Evolutionary conservation across 352 stramenopile genomes (phyloP).

Genomic region (Globisporangium orthogonon): DNA sequence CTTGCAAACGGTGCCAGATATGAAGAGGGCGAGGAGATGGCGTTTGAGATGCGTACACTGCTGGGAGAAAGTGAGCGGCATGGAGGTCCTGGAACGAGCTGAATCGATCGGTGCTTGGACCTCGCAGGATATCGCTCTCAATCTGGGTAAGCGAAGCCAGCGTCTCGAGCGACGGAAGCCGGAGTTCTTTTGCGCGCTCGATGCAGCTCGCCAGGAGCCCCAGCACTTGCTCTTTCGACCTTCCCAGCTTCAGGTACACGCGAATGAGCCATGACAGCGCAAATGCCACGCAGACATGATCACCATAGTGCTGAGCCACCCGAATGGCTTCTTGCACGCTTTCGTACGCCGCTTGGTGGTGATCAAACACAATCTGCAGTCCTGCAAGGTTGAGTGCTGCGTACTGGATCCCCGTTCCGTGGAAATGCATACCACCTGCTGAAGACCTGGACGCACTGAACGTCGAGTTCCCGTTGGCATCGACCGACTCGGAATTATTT

Average conservation of each 20-base stretch:
- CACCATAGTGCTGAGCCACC: slow-evolving; percentile 89
- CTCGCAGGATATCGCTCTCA: slow-evolving; percentile 41
- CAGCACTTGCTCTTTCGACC: slow-evolving; percentile 40
- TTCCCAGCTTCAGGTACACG: slow-evolving; percentile 55
- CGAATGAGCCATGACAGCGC: slow-evolving; percentile 85
- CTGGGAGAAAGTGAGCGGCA: slow-evolving; percentile 22
- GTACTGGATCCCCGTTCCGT: slow-evolving; percentile 83
- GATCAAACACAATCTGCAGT: slow-evolving; percentile 83
- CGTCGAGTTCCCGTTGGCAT: background rate
- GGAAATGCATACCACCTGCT: slow-evolving; percentile 31
- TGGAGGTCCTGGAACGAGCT: background rate
- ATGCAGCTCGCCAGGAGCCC: slow-evolving; percentile 45
- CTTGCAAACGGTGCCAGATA: slow-evolving; percentile 34
- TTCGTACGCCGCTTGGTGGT: slow-evolving; percentile 65
- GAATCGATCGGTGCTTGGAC: slow-evolving; percentile 4
- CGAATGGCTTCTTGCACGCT: slow-evolving; percentile 90
- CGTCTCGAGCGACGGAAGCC: slow-evolving; percentile 42
- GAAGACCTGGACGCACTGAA: slow-evolving; percentile 4
- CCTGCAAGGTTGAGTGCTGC: slow-evolving; percentile 86
- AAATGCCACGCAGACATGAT: slow-evolving; percentile 91
- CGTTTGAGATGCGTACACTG: slow-evolving; percentile 21
- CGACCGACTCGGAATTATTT: background rate
- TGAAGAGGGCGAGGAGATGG: slow-evolving; percentile 32
- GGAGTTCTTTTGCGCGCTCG: slow-evolving; percentile 51
- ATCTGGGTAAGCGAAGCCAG: slow-evolving; percentile 38